Evolutionary conservation across 768 basidiomycete species (phyloP).

Genomic region (Termitomyces sp.): DNA sequence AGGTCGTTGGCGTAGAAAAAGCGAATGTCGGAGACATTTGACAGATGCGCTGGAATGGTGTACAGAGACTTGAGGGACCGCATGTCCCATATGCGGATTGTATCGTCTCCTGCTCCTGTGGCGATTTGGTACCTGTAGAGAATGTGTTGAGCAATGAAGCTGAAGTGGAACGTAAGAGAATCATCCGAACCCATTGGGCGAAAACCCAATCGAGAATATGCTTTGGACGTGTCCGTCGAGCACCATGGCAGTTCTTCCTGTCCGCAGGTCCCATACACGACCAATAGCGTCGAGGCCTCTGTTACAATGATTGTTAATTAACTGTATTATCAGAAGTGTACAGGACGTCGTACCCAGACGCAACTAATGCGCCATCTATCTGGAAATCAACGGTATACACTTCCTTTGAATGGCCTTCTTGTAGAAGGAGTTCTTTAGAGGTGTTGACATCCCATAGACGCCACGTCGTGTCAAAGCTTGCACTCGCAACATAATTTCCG

Average conservation of each 20-base stretch:
- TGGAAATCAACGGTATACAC: conserved; percentile 97
- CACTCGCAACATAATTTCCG: conserved; percentile 89
- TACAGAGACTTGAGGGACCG: conserved; percentile 89
- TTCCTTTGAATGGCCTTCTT: conserved; percentile 97
- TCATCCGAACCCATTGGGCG: conserved; percentile 84
- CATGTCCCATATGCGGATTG: conserved; percentile 98
- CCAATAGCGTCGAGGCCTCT: conserved; percentile 97
- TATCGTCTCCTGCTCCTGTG: conserved; percentile 95
- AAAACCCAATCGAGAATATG: conserved; percentile 88
- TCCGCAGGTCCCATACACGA: conserved; percentile 94
- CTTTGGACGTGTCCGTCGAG: conserved; percentile 95
- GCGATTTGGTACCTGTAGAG: conserved; percentile 87
- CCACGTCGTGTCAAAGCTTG: conserved; percentile 98
- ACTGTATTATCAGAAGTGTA: neutral
- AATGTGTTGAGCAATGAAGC: conserved; percentile 7
- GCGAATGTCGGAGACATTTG: conserved; percentile 91
- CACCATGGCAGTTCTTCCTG: conserved; percentile 95
- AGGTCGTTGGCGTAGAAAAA: conserved; percentile 78
- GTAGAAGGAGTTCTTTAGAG: conserved; percentile 76
- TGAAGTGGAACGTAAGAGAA: conserved; percentile 6
- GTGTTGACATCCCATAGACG: conserved; percentile 91
- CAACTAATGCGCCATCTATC: conserved; percentile 87
- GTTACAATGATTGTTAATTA: conserved; percentile 3
- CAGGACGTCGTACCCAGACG: conserved; percentile 71
- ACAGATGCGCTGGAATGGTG: conserved; percentile 94